phyloP scores from a whole-genome alignment of 495 filamentous ascomycete species.

The Aspergillus indologenus region DNA sequence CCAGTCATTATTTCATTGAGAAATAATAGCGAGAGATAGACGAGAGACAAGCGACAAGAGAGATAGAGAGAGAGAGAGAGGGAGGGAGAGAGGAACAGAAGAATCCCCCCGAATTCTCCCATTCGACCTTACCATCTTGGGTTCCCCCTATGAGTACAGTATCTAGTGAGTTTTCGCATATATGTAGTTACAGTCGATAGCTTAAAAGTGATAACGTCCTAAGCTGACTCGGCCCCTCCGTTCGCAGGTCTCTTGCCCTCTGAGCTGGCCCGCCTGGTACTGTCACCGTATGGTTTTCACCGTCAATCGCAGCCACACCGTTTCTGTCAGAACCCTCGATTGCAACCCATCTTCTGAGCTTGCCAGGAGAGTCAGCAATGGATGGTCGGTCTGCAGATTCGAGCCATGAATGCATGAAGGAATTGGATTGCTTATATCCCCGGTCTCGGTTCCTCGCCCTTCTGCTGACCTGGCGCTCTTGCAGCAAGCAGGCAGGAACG shows the following conservation, averaged over 20 bases:
- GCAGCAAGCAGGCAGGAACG: not conserved
- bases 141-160: not conserved
- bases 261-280: constrained; percentile 4
- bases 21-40: no score
- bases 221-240: constrained; percentile 2
- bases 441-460: not conserved
- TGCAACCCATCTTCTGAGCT: not conserved
- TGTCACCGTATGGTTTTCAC: constrained; percentile 14
- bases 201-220: no score
- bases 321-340: not conserved
- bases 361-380: not conserved
- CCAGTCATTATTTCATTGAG: no score
- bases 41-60: no score
- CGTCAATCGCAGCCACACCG: constrained; percentile 13
- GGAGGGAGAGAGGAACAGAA: not conserved
- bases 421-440: not conserved
- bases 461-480: not conserved
- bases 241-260: constrained; percentile 7
- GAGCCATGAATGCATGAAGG: not conserved
- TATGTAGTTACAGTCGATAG: no score
- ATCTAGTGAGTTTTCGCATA: not conserved
- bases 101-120: not conserved
- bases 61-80: not conserved
- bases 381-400: not conserved
- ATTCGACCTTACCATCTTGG: not conserved